Evolutionary conservation across 805 yeast genomes (phyloP).

Genomic region (Candida nonsorbophila): DNA sequence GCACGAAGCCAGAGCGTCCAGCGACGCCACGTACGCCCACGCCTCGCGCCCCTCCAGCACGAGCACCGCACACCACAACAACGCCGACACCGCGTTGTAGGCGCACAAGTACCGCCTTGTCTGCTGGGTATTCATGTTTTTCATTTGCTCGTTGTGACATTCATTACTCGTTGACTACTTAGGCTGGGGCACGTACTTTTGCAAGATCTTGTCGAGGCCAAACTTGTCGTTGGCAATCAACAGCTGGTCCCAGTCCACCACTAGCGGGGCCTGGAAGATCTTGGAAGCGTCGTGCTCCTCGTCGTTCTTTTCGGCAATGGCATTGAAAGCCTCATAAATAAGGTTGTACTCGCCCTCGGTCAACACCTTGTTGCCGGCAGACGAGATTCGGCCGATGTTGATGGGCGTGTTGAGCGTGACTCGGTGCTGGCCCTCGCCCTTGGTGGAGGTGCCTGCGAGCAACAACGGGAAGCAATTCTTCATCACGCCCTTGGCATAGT

Average conservation of each 20-base stretch:
- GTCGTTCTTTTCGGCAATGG: constrained; percentile 14
- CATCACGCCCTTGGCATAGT: constrained; percentile 18
- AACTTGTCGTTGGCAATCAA: constrained; percentile 32
- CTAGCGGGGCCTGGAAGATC: constrained; percentile 35
- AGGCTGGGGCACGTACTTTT: no score
- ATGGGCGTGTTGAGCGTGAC: constrained; percentile 11
- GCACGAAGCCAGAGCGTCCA: background rate
- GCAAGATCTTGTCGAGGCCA: constrained; percentile 22
- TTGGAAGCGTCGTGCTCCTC: constrained; percentile 23
- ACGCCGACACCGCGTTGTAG: constrained; percentile 13
- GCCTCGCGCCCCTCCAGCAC: background rate
- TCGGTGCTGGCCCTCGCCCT: constrained; percentile 10
- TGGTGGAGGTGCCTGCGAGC: constrained; percentile 15
- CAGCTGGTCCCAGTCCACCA: constrained; percentile 44
- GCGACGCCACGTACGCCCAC: background rate
- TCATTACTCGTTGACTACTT: constrained; percentile 1
- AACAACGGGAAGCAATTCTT: constrained; percentile 33
- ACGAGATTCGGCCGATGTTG: constrained; percentile 13
- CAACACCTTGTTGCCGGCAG: constrained; percentile 24
- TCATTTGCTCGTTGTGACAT: background rate
- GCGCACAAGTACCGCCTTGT: constrained; percentile 3
- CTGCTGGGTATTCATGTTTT: background rate
- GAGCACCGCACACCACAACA: constrained; percentile 13
- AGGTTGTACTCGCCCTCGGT: constrained; percentile 32
- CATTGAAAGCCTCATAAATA: constrained; percentile 32